Conservation (phyloP, 1,284 basidiomycete species). For the Afroboletus lepidellus region DNA sequence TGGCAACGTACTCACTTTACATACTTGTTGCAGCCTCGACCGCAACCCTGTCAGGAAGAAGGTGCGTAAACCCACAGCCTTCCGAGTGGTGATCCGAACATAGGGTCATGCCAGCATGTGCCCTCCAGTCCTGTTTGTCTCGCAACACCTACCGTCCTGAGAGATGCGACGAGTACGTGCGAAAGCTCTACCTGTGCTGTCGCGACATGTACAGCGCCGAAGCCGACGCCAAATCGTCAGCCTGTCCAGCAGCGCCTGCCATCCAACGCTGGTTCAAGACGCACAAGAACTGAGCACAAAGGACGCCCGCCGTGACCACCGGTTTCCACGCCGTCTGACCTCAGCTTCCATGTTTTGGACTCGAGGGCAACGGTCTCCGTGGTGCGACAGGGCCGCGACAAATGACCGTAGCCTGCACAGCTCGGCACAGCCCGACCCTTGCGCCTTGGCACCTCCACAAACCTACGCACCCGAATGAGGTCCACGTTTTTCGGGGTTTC, state of each 20-base stretch:
- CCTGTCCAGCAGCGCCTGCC: constrained; percentile 57
- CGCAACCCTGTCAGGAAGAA: constrained; percentile 32
- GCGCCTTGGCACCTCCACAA: background rate
- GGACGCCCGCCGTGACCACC: background rate
- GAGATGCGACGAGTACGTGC: constrained; percentile 53
- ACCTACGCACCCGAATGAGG: constrained; percentile 1
- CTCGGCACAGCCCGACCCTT: constrained; percentile 17
- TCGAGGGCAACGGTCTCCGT: constrained; percentile 9
- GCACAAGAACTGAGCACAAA: constrained; percentile 7
- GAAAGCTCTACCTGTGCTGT: constrained; percentile 32
- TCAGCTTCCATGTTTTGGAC: background rate
- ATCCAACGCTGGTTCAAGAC: constrained; percentile 59
- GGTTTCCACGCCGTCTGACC: background rate
- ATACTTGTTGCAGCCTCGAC: background rate
- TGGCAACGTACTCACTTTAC: background rate
- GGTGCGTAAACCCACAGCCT: constrained; percentile 19
- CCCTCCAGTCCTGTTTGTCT: constrained; percentile 58
- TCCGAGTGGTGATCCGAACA: background rate
- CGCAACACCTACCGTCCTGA: constrained; percentile 65
- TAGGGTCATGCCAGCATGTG: constrained; percentile 47
- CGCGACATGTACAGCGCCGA: constrained; percentile 50
- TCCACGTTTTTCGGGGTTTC: background rate
- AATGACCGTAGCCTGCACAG: constrained; percentile 4
- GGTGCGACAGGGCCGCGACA: constrained; percentile 8
- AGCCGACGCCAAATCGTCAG: constrained; percentile 46